A percentile compares a stretch with the other conserved stretches of the same genome.
These are phyloP conservation scores for Malassezia equina DNA, from an alignment of 1,284 basidiomycete genomes.

Conservation along the genomic window DNA sequence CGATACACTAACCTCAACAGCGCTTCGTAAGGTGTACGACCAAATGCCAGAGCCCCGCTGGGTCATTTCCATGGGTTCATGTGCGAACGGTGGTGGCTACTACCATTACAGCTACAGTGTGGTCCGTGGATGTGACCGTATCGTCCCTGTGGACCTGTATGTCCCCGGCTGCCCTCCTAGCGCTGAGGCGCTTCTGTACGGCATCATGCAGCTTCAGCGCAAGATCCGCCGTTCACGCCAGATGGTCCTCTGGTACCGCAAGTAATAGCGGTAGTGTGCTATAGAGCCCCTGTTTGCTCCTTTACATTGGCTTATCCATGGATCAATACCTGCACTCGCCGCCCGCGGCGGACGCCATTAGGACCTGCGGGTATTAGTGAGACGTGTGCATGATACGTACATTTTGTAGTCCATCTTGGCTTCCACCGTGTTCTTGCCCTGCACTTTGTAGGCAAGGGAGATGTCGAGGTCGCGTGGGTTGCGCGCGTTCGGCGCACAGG, in stretches of 20 bases:
- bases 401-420: conserved; percentile 45
- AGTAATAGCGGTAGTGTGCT: conserved; percentile 21
- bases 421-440: conserved; percentile 21
- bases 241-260: conserved; percentile 71
- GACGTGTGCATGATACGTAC: conserved; percentile 20
- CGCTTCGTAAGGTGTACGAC: conserved; percentile 37
- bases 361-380: conserved; percentile 9
- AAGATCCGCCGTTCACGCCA: conserved; percentile 90
- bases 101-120: conserved; percentile 94
- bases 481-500: conserved; percentile 38
- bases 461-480: conserved; percentile 47
- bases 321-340: background rate
- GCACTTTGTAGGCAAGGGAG: conserved; percentile 33
- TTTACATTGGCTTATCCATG: background rate
- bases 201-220: conserved; percentile 73
- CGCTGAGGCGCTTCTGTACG: conserved; percentile 71
- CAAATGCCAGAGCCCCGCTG: conserved; percentile 54
- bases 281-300: background rate
- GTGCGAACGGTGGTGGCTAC: conserved; percentile 96
- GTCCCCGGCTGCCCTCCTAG: conserved; percentile 72
- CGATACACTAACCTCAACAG: background rate
- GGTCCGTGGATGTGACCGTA: conserved; percentile 96
- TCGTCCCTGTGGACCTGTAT: conserved; percentile 87
- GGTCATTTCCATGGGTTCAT: conserved; percentile 99
- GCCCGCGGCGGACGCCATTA: background rate